Evolutionary conservation across 176 grass and related monocot genomes (phyloP), one percentile per base, ranked within the genome.

Genomic region (Zoysia japonica): DNA sequence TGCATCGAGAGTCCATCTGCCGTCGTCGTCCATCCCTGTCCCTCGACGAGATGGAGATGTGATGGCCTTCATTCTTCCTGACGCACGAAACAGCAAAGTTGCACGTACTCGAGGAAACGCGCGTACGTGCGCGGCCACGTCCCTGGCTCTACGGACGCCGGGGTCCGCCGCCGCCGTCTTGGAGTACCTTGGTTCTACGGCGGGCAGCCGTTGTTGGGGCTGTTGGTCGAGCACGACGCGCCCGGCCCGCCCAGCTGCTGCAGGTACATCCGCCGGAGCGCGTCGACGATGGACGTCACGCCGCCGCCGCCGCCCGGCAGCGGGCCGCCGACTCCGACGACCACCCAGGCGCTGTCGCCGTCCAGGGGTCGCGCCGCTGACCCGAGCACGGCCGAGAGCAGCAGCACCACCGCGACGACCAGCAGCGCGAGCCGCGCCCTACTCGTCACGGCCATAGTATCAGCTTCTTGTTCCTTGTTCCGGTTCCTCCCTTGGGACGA

Each of bases 121-220:
- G 53, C 28, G 28, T 28, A 28, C 28, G 28, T 6, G 14, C 28
- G 28, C 28, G 28, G 28, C 28, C 28, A 28, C 15, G 5, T 14
- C 15, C 15, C 28, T 28, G 28, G 28, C 28, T 28, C 28, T 28
- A 28, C 28, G 28, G 53, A 4, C 3, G 52, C 28, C 52, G 16
- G 53, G 53, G 28, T 28, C 28, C 28, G 28, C 28, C 28, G 28
- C 28, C 28, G 28, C 28, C 28, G 28, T 28, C 28, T 28, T 28
- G 28, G 28, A 28, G 28, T 28, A 28, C 28, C 28, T 28, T 28
- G 54, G 5, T 17, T 5, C 52, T 85, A 79, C 9, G 79, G 86
- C 11, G 86, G 86, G 53, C 86, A 88, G 4, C 53, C 20, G 75
- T 69, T 78, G 86, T 88, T 88, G 2, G 86, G 86, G 81, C 86